A percentile compares a stretch with the other conserved stretches of the same genome.
These are phyloP conservation scores for Hypomyces perniciosus DNA, from an alignment of 2,329 filamentous ascomycete species.

Conservation along the genomic window DNA sequence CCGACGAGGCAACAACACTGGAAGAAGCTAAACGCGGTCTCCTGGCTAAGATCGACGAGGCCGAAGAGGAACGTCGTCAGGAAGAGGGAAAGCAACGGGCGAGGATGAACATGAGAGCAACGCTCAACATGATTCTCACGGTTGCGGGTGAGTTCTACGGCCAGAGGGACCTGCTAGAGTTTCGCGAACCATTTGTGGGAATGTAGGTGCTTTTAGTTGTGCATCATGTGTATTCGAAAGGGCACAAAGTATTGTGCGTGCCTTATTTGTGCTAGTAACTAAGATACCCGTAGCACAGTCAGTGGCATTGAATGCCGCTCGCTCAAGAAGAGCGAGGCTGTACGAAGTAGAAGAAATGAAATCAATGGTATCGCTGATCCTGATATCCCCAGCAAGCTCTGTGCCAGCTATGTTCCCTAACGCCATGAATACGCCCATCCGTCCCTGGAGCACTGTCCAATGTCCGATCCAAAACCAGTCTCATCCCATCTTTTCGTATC, in stretches of 20 bases:
- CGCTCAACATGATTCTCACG: slow-evolving; percentile 86
- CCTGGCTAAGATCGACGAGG: slow-evolving; percentile 35
- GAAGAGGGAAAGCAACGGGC: slow-evolving; percentile 27
- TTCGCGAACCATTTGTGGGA: slow-evolving; percentile 55
- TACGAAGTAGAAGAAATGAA: neutral
- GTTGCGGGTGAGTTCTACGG: slow-evolving; percentile 85
- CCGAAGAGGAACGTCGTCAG: slow-evolving; percentile 23
- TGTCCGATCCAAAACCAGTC: neutral
- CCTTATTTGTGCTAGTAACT: neutral
- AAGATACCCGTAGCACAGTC: neutral
- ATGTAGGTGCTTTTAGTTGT: slow-evolving; percentile 25
- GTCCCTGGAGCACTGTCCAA: neutral
- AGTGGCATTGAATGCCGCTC: neutral
- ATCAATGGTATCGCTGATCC: neutral
- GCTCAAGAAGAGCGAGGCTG: neutral
- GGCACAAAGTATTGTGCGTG: neutral
- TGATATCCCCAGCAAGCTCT: neutral
- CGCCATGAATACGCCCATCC: neutral
- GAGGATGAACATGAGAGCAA: slow-evolving; percentile 55
- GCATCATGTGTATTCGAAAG: slow-evolving; percentile 1
- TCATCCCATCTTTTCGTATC: neutral
- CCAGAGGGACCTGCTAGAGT: slow-evolving; percentile 77
- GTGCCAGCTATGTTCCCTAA: neutral
- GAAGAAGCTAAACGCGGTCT: slow-evolving; percentile 44
- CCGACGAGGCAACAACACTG: slow-evolving; percentile 34